Evolutionary conservation across 2,329 filamentous ascomycete genomes (phyloP).

Genomic region (Periconia sp.): DNA sequence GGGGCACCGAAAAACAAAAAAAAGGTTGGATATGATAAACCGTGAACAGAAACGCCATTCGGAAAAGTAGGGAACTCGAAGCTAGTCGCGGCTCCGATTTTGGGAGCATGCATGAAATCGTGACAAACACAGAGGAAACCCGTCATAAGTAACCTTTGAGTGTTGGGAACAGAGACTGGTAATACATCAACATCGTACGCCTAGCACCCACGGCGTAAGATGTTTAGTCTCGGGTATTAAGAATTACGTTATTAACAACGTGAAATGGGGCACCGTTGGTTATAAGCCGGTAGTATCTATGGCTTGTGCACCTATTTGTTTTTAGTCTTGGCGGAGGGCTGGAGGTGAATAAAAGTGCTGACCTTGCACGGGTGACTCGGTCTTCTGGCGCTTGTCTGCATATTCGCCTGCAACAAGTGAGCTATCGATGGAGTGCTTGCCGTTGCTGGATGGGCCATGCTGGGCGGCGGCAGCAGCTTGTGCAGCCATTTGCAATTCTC

Average conservation of each 20-base stretch:
- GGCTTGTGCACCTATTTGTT: conserved; percentile 28
- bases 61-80: background rate
- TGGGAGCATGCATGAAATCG: conserved; percentile 4
- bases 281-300: conserved; percentile 10
- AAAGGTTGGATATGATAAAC: conserved; percentile 1
- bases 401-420: conserved; percentile 34
- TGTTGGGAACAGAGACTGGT: background rate
- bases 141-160: background rate
- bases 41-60: background rate
- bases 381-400: conserved; percentile 39
- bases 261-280: background rate
- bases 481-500: conserved; percentile 41
- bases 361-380: conserved; percentile 36
- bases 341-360: conserved; percentile 28
- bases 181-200: too few species aligned
- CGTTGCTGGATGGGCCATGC: conserved; percentile 31
- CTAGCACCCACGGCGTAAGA: too few species aligned
- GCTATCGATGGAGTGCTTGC: conserved; percentile 37
- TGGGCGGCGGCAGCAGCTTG: conserved; percentile 39
- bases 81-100: background rate
- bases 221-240: background rate
- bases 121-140: background rate
- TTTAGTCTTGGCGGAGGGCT: conserved; percentile 34
- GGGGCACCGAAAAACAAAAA: background rate
- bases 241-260: background rate